phyloP scores from a whole-genome alignment of 1,284 basidiomycete genomes.

The Puccinia horiana region DNA sequence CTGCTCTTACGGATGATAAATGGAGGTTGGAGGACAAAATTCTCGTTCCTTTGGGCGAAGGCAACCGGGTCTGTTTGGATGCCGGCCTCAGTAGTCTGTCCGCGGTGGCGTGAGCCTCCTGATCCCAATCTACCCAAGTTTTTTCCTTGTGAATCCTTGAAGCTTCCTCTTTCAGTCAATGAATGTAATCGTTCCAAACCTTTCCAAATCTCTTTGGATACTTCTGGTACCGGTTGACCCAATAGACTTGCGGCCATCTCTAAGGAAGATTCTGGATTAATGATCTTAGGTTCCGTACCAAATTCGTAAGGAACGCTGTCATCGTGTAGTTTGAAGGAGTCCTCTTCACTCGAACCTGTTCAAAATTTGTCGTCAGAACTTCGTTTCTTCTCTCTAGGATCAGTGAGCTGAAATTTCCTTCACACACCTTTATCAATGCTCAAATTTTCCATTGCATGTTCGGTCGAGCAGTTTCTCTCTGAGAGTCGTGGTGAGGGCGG shows the following conservation, averaged over 20 bases:
- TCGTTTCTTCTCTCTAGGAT: neutral
- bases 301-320: neutral
- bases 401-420: neutral
- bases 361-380: neutral
- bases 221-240: slow-evolving; percentile 18
- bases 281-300: slow-evolving; percentile 10
- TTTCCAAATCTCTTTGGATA: slow-evolving; percentile 19
- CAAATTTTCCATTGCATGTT: neutral
- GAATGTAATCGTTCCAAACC: slow-evolving; percentile 1
- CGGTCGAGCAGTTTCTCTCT: neutral
- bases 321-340: neutral
- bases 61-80: slow-evolving; percentile 19
- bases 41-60: neutral
- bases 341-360: slow-evolving; percentile 11
- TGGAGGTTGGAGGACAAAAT: neutral
- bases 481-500: neutral
- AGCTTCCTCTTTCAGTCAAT: neutral
- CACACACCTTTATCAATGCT: slow-evolving; percentile 16
- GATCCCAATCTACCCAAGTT: neutral
- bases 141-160: neutral
- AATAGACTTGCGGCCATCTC: slow-evolving; percentile 30
- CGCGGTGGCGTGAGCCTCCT: neutral
- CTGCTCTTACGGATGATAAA: slow-evolving; percentile 8
- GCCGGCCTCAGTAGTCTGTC: neutral
- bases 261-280: slow-evolving; percentile 20